Conservation (phyloP, 2,329 filamentous ascomycete genomes). For the Allantophomopsis lycopodina region DNA sequence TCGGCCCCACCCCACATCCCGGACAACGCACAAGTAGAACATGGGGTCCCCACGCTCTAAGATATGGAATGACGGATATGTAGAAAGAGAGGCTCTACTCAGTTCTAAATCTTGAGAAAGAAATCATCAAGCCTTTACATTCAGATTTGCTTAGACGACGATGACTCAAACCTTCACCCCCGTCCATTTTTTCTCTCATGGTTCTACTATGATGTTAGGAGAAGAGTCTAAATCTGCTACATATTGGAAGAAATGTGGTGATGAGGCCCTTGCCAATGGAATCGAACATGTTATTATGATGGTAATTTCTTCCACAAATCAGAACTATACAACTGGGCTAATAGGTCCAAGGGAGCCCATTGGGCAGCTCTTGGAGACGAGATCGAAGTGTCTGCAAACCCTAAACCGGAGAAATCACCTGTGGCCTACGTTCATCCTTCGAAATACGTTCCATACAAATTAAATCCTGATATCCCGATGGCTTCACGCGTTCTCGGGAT, state of each 20-base stretch:
- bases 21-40: too few relatives aligned
- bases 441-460: constrained; percentile 49
- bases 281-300: constrained; percentile 54
- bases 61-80: too few relatives aligned
- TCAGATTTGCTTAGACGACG: not conserved
- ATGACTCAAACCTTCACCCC: constrained; percentile 24
- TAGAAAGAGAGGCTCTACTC: too few relatives aligned
- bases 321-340: not conserved
- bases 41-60: too few relatives aligned
- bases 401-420: constrained; percentile 43
- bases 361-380: constrained; percentile 44
- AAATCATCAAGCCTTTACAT: too few relatives aligned
- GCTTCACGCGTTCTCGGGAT: constrained; percentile 33
- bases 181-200: constrained; percentile 56
- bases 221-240: constrained; percentile 45
- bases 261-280: constrained; percentile 42
- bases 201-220: constrained; percentile 59
- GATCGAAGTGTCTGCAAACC: constrained; percentile 48
- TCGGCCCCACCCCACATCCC: too few relatives aligned
- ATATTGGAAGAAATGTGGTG: constrained; percentile 54
- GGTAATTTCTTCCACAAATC: constrained; percentile 22
- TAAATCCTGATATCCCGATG: constrained; percentile 42
- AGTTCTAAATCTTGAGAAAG: too few relatives aligned
- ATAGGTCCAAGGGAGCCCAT: constrained; percentile 40
- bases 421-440: constrained; percentile 53